Conservation (phyloP, 306 rosid species). For the Prosopis cineraria region DNA sequence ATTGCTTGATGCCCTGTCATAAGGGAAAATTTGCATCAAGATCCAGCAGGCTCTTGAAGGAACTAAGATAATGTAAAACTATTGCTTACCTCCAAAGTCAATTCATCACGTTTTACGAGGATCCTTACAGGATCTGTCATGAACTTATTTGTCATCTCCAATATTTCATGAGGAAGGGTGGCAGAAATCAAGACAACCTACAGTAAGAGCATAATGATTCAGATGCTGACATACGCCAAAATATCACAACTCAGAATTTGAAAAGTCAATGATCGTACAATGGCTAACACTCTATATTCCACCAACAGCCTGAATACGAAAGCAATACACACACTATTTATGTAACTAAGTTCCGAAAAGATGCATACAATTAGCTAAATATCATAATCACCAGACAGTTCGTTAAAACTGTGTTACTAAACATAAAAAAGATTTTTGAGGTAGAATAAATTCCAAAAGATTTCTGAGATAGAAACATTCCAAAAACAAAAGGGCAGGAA, state of each 20-base stretch:
- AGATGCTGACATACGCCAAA: conserved; percentile 14
- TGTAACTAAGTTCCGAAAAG: neutral
- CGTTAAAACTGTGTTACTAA: neutral
- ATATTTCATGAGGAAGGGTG: conserved; percentile 97
- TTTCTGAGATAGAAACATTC: neutral
- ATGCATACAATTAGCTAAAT: neutral
- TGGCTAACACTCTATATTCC: neutral
- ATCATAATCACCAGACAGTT: neutral
- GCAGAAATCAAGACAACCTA: conserved; percentile 97
- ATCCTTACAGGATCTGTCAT: conserved; percentile 99
- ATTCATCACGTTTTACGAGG: conserved; percentile 99
- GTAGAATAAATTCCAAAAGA: conserved; percentile 2
- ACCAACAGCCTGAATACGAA: conserved; percentile 1
- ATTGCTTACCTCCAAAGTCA: conserved; percentile 84
- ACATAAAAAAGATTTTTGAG: neutral
- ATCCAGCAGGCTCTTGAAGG: conserved; percentile 22
- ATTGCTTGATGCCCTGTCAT: conserved; percentile 96
- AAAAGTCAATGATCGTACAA: neutral
- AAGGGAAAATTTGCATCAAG: conserved; percentile 16
- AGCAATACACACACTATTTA: neutral
- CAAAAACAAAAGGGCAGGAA: neutral
- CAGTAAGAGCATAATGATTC: conserved; percentile 27
- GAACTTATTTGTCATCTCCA: conserved; percentile 94
- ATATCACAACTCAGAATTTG: conserved; percentile 3
- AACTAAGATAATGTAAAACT: conserved; percentile 18